Conservation (phyloP, 139 green algal species). For the Pseudopediastrum boryanum region DNA sequence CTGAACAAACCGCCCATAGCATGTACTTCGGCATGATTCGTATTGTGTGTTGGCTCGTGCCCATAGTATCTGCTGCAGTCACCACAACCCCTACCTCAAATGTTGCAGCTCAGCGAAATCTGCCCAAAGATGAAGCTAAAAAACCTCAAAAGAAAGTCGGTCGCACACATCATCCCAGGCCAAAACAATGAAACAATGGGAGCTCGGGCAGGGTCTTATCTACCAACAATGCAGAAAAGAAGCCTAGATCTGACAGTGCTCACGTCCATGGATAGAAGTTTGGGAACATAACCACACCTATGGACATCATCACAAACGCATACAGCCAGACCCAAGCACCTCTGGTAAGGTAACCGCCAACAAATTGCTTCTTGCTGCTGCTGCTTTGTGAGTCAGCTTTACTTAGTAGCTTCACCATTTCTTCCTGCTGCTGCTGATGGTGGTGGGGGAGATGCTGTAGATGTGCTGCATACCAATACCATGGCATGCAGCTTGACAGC, state of each 20-base stretch:
- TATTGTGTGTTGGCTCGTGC: no score
- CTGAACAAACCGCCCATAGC: no score
- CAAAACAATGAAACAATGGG: no score
- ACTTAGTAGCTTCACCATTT: not conserved
- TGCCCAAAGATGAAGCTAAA: not conserved
- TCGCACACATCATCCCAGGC: no score
- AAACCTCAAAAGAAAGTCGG: not conserved
- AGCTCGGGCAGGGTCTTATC: not conserved
- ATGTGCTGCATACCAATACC: conserved; percentile 81
- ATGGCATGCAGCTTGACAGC: conserved; percentile 71
- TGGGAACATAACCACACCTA: conserved; percentile 73
- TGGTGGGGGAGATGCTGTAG: conserved; percentile 42
- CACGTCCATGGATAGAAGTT: conserved; percentile 86
- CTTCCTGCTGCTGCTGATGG: not conserved
- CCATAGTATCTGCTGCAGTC: not conserved
- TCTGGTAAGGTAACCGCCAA: not conserved
- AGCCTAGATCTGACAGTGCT: not conserved
- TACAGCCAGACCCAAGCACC: conserved; percentile 63
- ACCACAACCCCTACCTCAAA: not conserved
- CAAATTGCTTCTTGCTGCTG: not conserved
- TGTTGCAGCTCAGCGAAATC: not conserved
- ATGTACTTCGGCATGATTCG: no score
- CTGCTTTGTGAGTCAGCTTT: not conserved
- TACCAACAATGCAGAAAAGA: not conserved
- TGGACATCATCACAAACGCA: conserved; percentile 52